Base-by-base conservation (phyloP, 441 rosid species). In the Omphalea diandra region DNA sequence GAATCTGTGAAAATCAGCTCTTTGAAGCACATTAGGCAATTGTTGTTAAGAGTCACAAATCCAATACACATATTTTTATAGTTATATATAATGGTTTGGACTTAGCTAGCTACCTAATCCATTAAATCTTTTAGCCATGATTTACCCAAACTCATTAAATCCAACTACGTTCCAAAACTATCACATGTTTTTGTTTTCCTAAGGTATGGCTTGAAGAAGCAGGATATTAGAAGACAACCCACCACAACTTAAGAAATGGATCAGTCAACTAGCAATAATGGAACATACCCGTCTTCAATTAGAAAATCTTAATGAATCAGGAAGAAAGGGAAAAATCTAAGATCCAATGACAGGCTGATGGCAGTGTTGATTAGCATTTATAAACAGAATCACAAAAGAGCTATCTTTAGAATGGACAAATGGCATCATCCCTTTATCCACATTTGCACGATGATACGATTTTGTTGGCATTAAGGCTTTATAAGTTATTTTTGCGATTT, bases 1-100 rank as follows among this genome's bases (percentile, higher is more conserved):
- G 86, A 65, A 83, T 44, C 61, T 83, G n/a, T 76, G 79, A 56
- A 79, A 68, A 76, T 83, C 84, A 14, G 83, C 80, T 60, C 68
- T 68, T 32, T 18, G 54, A 0, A 81, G 56, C 60, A 76, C 43
- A 3, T 72, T 70, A 43, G 77, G 69, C 36, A 65, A 59, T 36
- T 26, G 63, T n/a, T 69, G 85, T n/a, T n/a, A n/a, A n/a, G n/a
- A n/a, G n/a, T n/a, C n/a, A n/a, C n/a, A n/a, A n/a, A n/a, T n/a
- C n/a, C n/a, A n/a, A n/a, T n/a, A n/a, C n/a, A n/a, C n/a, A n/a
- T n/a, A n/a, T n/a, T n/a, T n/a, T n/a, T n/a, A n/a, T n/a, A n/a
- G n/a, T n/a, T n/a, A n/a, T n/a, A n/a, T n/a, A n/a, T n/a, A n/a
- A n/a, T n/a, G n/a, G n/a, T n/a, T n/a, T n/a, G n/a, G n/a, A n/a